These are phyloP conservation scores for Knoxia roxburghii DNA, from an alignment of 257 asterid genomes.

Conservation along the genomic window DNA sequence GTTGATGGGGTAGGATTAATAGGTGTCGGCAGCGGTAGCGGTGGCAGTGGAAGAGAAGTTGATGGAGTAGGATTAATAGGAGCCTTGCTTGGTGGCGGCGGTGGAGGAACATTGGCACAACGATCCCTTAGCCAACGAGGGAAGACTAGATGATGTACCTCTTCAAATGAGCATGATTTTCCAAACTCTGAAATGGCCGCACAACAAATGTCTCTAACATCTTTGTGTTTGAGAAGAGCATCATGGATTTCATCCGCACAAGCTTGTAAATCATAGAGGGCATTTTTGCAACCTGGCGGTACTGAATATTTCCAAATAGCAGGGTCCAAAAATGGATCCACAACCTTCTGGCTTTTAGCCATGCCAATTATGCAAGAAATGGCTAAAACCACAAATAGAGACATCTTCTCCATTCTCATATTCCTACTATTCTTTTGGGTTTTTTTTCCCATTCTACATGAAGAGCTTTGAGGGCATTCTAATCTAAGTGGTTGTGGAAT, in stretches of 20 bases:
- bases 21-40: no score
- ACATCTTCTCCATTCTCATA: neutral
- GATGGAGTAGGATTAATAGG: no score
- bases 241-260: slow-evolving; percentile 1
- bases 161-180: neutral
- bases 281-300: neutral
- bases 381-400: neutral
- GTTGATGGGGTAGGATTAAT: no score
- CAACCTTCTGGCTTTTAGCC: neutral
- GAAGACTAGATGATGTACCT: neutral
- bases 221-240: neutral
- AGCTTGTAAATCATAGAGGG: neutral
- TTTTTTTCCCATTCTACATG: neutral
- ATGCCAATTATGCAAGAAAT: neutral
- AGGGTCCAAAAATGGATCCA: neutral
- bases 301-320: neutral
- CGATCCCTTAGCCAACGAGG: neutral
- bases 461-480: neutral
- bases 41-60: no score
- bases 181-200: neutral
- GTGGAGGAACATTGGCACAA: neutral
- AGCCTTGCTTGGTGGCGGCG: neutral
- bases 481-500: no score
- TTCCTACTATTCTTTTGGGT: neutral
- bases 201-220: neutral